Evolutionary conservation across 345 rosid species (phyloP).

Genomic region (Balakata baccata): DNA sequence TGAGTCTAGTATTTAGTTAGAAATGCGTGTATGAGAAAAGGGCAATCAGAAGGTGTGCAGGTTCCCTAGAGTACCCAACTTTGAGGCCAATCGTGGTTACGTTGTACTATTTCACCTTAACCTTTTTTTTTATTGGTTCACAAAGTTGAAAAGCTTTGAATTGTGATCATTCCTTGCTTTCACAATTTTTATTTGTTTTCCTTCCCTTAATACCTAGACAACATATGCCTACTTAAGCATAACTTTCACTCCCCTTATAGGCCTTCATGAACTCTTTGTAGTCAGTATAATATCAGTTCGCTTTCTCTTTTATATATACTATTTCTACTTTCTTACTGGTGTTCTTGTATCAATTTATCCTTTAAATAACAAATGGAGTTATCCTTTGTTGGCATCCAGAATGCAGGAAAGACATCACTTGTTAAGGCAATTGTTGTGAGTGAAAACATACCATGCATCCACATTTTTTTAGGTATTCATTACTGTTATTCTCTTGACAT

Average conservation of each 20-base stretch:
- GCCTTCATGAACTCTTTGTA: not conserved
- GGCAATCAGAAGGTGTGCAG: not conserved
- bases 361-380: constrained; percentile 96
- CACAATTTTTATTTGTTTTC: too few species aligned
- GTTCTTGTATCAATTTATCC: constrained; percentile 55
- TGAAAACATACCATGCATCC: constrained; percentile 14
- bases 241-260: not conserved
- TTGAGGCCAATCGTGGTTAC: too few species aligned
- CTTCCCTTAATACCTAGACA: too few species aligned
- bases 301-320: not conserved
- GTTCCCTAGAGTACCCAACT: not conserved
- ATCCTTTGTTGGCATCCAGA: constrained; percentile 90
- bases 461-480: not conserved
- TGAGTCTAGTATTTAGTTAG: not conserved
- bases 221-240: not conserved
- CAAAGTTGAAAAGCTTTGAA: too few species aligned
- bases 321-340: constrained; percentile 1
- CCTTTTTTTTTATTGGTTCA: too few species aligned
- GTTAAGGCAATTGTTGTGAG: constrained; percentile 93
- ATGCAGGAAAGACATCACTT: constrained; percentile 97
- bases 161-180: not conserved
- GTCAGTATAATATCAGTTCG: not conserved
- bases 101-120: too few species aligned
- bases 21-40: not conserved
- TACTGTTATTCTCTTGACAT: constrained; percentile 23